These are phyloP conservation scores for Saccharum spontaneum DNA, from an alignment of 176 grass and related monocot genomes.

Conservation along the genomic window DNA sequence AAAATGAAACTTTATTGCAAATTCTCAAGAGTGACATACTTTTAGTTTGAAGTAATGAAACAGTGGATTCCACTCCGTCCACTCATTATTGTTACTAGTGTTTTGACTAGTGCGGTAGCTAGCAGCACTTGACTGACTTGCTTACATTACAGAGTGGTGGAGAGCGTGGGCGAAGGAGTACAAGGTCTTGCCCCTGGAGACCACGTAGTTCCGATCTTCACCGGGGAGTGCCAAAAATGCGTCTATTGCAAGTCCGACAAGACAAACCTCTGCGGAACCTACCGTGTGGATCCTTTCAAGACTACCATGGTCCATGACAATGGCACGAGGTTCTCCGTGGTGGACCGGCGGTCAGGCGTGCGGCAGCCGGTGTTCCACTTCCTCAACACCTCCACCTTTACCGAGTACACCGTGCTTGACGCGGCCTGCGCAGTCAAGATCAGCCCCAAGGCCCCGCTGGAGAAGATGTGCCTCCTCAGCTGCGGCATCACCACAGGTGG, in stretches of 20 bases:
- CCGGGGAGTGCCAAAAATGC: conserved; percentile 66
- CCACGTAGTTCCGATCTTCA: conserved; percentile 69
- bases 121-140: too few relatives aligned
- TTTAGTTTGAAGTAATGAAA: too few relatives aligned
- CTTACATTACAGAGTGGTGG: conserved; percentile 50
- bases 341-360: background rate
- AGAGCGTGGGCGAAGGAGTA: conserved; percentile 79
- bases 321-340: conserved; percentile 53
- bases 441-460: conserved; percentile 45
- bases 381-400: conserved; percentile 93
- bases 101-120: too few relatives aligned
- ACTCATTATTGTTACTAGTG: too few relatives aligned
- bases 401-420: conserved; percentile 88
- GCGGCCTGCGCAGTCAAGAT: conserved; percentile 72
- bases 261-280: conserved; percentile 64
- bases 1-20: too few relatives aligned
- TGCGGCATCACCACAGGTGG: conserved; percentile 91
- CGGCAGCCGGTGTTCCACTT: conserved; percentile 69
- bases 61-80: too few relatives aligned
- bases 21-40: too few relatives aligned
- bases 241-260: conserved; percentile 38
- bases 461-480: conserved; percentile 79
- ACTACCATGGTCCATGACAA: conserved; percentile 60
- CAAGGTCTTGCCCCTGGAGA: conserved; percentile 53
- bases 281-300: conserved; percentile 57